Conservation (phyloP, 192 early-diverging fungal species). For the Gamsiella multidivaricata region DNA sequence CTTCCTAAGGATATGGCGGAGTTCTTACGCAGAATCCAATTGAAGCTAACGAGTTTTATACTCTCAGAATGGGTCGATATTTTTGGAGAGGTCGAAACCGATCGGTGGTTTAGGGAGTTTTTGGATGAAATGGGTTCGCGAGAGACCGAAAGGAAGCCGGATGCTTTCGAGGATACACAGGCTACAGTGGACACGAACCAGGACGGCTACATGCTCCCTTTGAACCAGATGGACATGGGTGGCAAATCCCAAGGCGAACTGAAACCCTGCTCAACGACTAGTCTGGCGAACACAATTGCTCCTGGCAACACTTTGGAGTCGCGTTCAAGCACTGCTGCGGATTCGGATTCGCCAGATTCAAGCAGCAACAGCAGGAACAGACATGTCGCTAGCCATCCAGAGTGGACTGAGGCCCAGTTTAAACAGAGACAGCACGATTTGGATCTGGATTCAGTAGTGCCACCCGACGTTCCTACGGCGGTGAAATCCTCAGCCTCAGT, state of each 20-base stretch:
- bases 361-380: conserved; percentile 2
- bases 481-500: neutral
- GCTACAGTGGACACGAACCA: conserved; percentile 11
- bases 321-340: neutral
- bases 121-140: conserved; percentile 30
- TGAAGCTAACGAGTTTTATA: conserved; percentile 51
- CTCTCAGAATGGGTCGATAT: conserved; percentile 52
- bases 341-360: neutral
- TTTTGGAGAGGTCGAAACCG: conserved; percentile 52
- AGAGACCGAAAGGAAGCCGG: neutral
- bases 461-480: neutral
- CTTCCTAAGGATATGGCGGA: conserved; percentile 46
- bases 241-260: conserved; percentile 6
- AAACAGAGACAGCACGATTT: neutral
- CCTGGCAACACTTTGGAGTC: neutral
- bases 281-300: neutral
- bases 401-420: neutral
- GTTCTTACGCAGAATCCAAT: conserved; percentile 41
- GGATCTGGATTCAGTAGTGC: neutral
- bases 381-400: neutral
- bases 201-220: conserved; percentile 16
- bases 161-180: neutral
- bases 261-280: neutral
- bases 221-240: conserved; percentile 28
- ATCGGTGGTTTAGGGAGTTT: conserved; percentile 56